Conservation (phyloP, 768 basidiomycete species). For the Mrakia hoshinonis region DNA sequence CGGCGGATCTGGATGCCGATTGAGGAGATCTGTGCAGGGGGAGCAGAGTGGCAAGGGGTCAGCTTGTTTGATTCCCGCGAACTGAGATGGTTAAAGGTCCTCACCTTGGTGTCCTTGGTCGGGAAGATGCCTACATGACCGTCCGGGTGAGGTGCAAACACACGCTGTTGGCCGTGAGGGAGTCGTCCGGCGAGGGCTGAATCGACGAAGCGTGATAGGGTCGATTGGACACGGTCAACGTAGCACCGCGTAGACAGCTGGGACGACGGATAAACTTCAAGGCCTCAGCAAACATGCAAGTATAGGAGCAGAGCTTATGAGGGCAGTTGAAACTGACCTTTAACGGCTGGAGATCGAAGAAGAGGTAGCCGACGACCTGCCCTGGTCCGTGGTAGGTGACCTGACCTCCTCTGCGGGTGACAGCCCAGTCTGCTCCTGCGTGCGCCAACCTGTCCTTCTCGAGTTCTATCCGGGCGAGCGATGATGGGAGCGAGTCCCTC, state of each 20-base stretch:
- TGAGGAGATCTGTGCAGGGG: conserved; percentile 55
- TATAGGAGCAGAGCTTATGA: not conserved
- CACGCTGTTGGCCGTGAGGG: not conserved
- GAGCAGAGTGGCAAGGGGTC: not conserved
- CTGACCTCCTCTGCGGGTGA: conserved; percentile 78
- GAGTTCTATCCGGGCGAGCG: conserved; percentile 42
- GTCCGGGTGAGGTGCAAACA: conserved; percentile 48
- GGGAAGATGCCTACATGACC: conserved; percentile 89
- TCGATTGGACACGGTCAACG: conserved; percentile 69
- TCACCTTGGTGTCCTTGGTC: conserved; percentile 59
- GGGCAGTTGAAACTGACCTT: conserved; percentile 51
- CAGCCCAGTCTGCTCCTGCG: conserved; percentile 79
- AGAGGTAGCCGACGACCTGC: conserved; percentile 89
- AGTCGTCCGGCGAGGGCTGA: conserved; percentile 48
- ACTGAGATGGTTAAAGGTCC: conserved; percentile 4
- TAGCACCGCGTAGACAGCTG: conserved; percentile 45
- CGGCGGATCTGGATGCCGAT: conserved; percentile 96
- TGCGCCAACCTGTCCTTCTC: conserved; percentile 59
- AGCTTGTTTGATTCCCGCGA: not conserved
- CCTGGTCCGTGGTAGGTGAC: conserved; percentile 96
- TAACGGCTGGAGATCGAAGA: conserved; percentile 77
- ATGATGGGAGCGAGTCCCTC: conserved; percentile 50
- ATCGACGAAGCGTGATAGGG: conserved; percentile 56
- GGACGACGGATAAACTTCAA: not conserved
- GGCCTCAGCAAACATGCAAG: not conserved